These are phyloP conservation scores for Capsella rubella DNA, from an alignment of 441 rosid genomes.

Conservation along the genomic window DNA sequence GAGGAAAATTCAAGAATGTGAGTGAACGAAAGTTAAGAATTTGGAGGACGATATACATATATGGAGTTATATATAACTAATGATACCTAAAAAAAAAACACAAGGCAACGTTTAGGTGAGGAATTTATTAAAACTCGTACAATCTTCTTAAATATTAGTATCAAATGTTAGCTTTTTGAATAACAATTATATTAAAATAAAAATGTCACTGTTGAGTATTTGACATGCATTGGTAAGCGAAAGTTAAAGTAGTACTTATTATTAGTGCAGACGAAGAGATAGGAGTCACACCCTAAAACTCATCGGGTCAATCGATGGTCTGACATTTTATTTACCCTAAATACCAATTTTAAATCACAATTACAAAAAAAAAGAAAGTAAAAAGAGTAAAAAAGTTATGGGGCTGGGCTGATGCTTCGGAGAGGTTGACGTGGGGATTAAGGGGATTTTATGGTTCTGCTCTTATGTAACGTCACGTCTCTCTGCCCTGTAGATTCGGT, in stretches of 20 bases:
- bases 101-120: constrained; percentile 11
- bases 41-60: not conserved
- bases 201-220: constrained; percentile 42
- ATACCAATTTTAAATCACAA: constrained; percentile 23
- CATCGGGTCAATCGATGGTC: constrained; percentile 65
- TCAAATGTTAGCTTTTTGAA: no score
- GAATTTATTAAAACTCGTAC: constrained; percentile 12
- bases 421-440: constrained; percentile 46
- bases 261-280: constrained; percentile 47
- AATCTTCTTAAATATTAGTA: not conserved
- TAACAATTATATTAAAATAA: no score
- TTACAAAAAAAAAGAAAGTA: not conserved
- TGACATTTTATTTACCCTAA: constrained; percentile 60
- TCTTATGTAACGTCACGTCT: constrained; percentile 51
- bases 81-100: not conserved
- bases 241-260: constrained; percentile 46
- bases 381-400: constrained; percentile 10
- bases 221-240: constrained; percentile 51
- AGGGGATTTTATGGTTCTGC: constrained; percentile 43
- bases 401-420: constrained; percentile 37
- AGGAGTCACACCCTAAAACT: constrained; percentile 47
- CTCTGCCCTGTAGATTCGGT: constrained; percentile 47
- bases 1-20: not conserved
- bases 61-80: not conserved
- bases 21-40: not conserved